phyloP scores from a whole-genome alignment of 805 yeast species.

The Nakazawaea laoshanensis region DNA sequence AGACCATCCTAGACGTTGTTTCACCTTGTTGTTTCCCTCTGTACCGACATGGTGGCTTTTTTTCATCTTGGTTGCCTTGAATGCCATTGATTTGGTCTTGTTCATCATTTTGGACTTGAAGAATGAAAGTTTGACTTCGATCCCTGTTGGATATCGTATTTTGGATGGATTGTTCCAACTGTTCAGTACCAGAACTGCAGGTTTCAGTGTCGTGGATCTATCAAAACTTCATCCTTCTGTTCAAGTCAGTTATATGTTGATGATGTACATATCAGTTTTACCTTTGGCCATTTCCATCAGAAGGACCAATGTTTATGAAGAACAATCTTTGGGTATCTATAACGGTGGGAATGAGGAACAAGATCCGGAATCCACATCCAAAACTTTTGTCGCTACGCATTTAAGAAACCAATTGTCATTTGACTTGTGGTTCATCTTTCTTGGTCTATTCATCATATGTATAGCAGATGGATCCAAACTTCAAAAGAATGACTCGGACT shows the following conservation, averaged over 20 bases:
- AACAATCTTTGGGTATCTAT: slow-evolving; percentile 92
- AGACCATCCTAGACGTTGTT: slow-evolving; percentile 97
- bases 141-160: slow-evolving; percentile 62
- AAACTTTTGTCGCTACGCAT: slow-evolving; percentile 75
- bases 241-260: slow-evolving; percentile 85
- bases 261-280: slow-evolving; percentile 97
- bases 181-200: slow-evolving; percentile 89
- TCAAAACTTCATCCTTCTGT: slow-evolving; percentile 77
- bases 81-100: slow-evolving; percentile 69
- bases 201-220: slow-evolving; percentile 68
- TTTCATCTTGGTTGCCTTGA: slow-evolving; percentile 61
- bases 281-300: slow-evolving; percentile 96
- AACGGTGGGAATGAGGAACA: slow-evolving; percentile 26
- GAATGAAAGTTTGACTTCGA: slow-evolving; percentile 36
- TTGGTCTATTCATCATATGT: slow-evolving; percentile 81
- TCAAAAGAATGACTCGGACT: slow-evolving; percentile 31
- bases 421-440: slow-evolving; percentile 88
- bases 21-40: slow-evolving; percentile 84
- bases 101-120: slow-evolving; percentile 73
- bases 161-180: slow-evolving; percentile 87
- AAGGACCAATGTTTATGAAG: slow-evolving; percentile 96
- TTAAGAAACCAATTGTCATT: slow-evolving; percentile 86
- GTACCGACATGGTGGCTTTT: slow-evolving; percentile 95
- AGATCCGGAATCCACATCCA: slow-evolving; percentile 31
- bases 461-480: slow-evolving; percentile 73